A percentile compares a stretch with the other conserved stretches of the same genome.
phyloP scores from a whole-genome alignment of 805 yeast species.

The Wickerhamomyces strasburgensis region DNA sequence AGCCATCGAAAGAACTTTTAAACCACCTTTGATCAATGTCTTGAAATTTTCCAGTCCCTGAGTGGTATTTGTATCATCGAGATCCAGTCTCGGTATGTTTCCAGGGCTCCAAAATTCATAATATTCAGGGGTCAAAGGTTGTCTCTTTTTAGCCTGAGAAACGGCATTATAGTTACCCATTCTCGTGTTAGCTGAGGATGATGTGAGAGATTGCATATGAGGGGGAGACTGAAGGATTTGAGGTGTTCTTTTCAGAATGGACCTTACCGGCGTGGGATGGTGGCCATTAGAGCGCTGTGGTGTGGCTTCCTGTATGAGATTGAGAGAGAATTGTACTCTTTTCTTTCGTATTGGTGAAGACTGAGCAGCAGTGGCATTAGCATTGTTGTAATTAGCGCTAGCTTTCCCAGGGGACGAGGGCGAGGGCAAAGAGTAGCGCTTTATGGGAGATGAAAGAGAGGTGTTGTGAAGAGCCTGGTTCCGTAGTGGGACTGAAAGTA shows the following conservation, averaged over 20 bases:
- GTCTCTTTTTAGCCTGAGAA: not conserved
- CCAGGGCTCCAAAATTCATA: constrained; percentile 25
- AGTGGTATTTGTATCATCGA: not conserved
- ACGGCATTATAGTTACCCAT: not conserved
- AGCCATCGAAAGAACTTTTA: constrained; percentile 8
- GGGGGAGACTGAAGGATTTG: constrained; percentile 8
- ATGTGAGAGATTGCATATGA: constrained; percentile 7
- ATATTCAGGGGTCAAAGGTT: constrained; percentile 3
- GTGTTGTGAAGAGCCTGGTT: constrained; percentile 1
- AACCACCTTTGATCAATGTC: constrained; percentile 20
- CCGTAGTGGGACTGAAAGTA: constrained; percentile 4
- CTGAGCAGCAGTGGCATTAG: too few species aligned
- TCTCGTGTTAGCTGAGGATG: constrained; percentile 1
- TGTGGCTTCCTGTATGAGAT: constrained; percentile 7
- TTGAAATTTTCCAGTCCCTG: constrained; percentile 10
- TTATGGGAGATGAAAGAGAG: constrained; percentile 18
- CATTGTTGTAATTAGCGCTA: too few species aligned
- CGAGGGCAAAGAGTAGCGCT: constrained; percentile 15
- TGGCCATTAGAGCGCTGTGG: not conserved
- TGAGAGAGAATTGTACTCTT: constrained; percentile 17
- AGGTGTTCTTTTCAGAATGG: constrained; percentile 17
- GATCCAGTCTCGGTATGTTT: constrained; percentile 16
- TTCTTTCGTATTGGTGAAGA: constrained; percentile 23
- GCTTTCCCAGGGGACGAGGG: constrained; percentile 20
- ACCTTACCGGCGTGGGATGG: constrained; percentile 16